Conservation (phyloP, 768 basidiomycete species). For the Trametes cingulata region DNA sequence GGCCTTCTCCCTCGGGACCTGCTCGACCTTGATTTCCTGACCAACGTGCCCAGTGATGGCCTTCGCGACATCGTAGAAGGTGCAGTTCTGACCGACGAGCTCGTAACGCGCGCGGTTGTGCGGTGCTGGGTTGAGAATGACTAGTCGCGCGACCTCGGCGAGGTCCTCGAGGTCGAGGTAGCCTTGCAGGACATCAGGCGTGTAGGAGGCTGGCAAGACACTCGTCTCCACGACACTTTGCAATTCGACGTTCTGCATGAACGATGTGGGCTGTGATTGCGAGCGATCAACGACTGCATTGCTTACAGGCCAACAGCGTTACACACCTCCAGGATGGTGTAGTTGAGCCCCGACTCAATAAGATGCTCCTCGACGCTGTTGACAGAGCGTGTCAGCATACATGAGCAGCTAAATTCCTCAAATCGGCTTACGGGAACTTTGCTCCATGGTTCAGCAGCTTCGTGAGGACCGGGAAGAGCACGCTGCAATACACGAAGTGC, state of each 20-base stretch:
- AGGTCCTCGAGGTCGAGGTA: conserved; percentile 38
- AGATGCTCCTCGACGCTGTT: conserved; percentile 39
- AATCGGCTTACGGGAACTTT: conserved; percentile 21
- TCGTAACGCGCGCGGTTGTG: conserved; percentile 39
- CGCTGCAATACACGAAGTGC: conserved; percentile 38
- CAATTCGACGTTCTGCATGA: conserved; percentile 37
- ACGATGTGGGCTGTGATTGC: conserved; percentile 31
- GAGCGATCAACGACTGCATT: not conserved
- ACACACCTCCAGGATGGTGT: conserved; percentile 38
- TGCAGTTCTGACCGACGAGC: conserved; percentile 34
- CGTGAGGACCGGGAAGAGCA: conserved; percentile 31
- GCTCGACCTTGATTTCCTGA: conserved; percentile 24
- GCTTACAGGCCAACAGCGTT: not conserved
- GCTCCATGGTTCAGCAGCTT: conserved; percentile 34
- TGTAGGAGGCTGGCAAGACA: conserved; percentile 27
- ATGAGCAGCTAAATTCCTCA: too few relatives aligned
- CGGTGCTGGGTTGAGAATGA: conserved; percentile 30
- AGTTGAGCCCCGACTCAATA: conserved; percentile 36
- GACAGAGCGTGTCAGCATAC: not conserved
- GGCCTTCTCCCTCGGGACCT: conserved; percentile 22
- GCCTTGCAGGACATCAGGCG: conserved; percentile 32
- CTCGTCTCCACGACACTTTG: conserved; percentile 11
- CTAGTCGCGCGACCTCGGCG: conserved; percentile 29
- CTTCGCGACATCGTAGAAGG: conserved; percentile 31
- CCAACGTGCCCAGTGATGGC: conserved; percentile 17